A percentile compares a stretch with the other conserved stretches of the same genome.
These are phyloP conservation scores for Draba incana DNA, from an alignment of 345 rosid genomes.

Conservation along the genomic window DNA sequence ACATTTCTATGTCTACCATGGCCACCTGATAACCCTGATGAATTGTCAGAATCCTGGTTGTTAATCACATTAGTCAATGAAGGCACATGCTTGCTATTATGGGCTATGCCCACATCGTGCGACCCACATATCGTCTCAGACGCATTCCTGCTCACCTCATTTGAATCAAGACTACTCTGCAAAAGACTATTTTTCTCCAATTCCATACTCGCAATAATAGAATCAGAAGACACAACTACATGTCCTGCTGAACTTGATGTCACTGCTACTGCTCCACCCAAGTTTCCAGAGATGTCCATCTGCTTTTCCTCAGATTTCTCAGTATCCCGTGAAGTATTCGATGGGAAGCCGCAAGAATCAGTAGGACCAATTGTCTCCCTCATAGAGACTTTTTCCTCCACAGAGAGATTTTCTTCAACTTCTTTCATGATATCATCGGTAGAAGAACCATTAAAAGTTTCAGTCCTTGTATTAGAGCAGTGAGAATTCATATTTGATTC, in stretches of 20 bases:
- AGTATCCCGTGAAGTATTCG: constrained; percentile 42
- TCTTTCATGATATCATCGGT: constrained; percentile 44
- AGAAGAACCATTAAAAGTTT: constrained; percentile 40
- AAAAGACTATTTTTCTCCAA: constrained; percentile 35
- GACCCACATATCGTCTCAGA: constrained; percentile 43
- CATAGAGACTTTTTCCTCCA: constrained; percentile 43
- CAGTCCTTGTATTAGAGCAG: constrained; percentile 42
- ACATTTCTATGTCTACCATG: constrained; percentile 41
- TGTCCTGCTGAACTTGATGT: constrained; percentile 51
- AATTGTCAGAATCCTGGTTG: constrained; percentile 46
- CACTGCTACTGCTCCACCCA: constrained; percentile 42
- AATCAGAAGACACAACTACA: constrained; percentile 47
- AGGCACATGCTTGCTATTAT: constrained; percentile 34
- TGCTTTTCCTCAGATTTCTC: constrained; percentile 44
- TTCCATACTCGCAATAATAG: constrained; percentile 42
- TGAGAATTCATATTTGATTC: constrained; percentile 33
- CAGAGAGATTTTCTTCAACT: constrained; percentile 47
- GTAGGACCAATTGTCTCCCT: constrained; percentile 30
- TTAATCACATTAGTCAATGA: constrained; percentile 38
- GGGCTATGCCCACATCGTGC: constrained; percentile 31
- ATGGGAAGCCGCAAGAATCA: constrained; percentile 43
- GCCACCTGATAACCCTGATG: constrained; percentile 47
- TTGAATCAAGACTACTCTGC: constrained; percentile 49
- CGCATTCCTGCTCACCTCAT: constrained; percentile 41
- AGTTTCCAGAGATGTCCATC: constrained; percentile 28